These are phyloP conservation scores for Beverwykella pulmonaria DNA, from an alignment of 495 filamentous ascomycete species.

Conservation along the genomic window DNA sequence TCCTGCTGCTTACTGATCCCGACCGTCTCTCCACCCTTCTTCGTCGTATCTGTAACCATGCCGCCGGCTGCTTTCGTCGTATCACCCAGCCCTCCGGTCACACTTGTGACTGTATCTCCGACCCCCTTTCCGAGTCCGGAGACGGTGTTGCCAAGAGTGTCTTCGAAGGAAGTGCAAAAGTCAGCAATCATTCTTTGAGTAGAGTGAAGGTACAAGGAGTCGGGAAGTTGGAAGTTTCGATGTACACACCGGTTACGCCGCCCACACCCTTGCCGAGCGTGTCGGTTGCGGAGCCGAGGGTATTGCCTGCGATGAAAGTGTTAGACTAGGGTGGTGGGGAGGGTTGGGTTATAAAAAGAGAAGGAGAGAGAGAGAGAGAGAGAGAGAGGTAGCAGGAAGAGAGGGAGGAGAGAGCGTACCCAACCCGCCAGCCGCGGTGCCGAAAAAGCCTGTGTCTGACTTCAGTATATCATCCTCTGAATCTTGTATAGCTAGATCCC, in stretches of 20 bases:
- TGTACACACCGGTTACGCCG: slow-evolving; percentile 59
- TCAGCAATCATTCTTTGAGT: no score
- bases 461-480: background rate
- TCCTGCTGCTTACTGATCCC: slow-evolving; percentile 48
- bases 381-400: no score
- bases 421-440: slow-evolving; percentile 31
- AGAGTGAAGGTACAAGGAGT: no score
- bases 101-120: slow-evolving; percentile 35
- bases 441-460: slow-evolving; percentile 31
- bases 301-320: slow-evolving; percentile 47
- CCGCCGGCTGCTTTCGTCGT: slow-evolving; percentile 33
- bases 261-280: slow-evolving; percentile 65
- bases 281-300: slow-evolving; percentile 50
- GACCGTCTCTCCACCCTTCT: slow-evolving; percentile 45
- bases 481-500: background rate
- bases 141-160: slow-evolving; percentile 47
- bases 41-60: slow-evolving; percentile 38
- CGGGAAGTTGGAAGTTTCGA: no score
- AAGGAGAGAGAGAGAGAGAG: no score
- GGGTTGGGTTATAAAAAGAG: no score
- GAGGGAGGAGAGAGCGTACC: slow-evolving; percentile 13
- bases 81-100: slow-evolving; percentile 25
- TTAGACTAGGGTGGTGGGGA: no score
- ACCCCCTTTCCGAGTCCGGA: slow-evolving; percentile 32
- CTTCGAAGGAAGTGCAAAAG: no score